phyloP scores from a whole-genome alignment of 495 filamentous ascomycete genomes.

The Oidiodendron maius region DNA sequence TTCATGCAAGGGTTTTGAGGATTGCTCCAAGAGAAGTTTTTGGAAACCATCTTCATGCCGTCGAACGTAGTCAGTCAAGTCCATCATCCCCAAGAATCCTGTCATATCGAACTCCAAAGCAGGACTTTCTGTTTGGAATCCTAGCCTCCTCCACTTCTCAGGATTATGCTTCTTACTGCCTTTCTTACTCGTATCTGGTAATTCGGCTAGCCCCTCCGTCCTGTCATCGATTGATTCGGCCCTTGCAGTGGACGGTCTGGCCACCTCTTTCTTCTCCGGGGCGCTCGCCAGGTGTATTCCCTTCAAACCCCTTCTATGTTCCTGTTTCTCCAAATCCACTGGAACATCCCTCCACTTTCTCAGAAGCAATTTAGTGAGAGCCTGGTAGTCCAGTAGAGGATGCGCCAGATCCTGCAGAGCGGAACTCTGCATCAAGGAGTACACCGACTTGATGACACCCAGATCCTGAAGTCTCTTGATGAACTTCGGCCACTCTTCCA shows the following conservation, averaged over 20 bases:
- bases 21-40: constrained; percentile 86
- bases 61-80: constrained; percentile 86
- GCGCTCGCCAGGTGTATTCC: constrained; percentile 59
- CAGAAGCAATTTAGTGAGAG: constrained; percentile 81
- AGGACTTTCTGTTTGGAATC: constrained; percentile 88
- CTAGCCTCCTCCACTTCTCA: constrained; percentile 89
- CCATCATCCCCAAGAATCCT: constrained; percentile 96
- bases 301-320: constrained; percentile 61
- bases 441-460: constrained; percentile 88
- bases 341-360: constrained; percentile 84
- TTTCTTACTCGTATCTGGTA: constrained; percentile 35
- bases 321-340: constrained; percentile 78
- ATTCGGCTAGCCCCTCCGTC: constrained; percentile 10
- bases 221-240: constrained; percentile 17
- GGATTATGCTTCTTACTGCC: constrained; percentile 68
- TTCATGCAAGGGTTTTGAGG: constrained; percentile 59
- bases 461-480: constrained; percentile 90
- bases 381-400: constrained; percentile 91
- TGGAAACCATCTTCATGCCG: constrained; percentile 90
- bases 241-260: constrained; percentile 25
- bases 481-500: constrained; percentile 89
- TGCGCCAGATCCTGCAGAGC: constrained; percentile 91
- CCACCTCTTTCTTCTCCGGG: constrained; percentile 45
- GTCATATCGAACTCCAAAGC: constrained; percentile 75
- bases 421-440: constrained; percentile 84